Evolutionary conservation across 306 rosid species (phyloP).

Genomic region (Quercus robur): DNA sequence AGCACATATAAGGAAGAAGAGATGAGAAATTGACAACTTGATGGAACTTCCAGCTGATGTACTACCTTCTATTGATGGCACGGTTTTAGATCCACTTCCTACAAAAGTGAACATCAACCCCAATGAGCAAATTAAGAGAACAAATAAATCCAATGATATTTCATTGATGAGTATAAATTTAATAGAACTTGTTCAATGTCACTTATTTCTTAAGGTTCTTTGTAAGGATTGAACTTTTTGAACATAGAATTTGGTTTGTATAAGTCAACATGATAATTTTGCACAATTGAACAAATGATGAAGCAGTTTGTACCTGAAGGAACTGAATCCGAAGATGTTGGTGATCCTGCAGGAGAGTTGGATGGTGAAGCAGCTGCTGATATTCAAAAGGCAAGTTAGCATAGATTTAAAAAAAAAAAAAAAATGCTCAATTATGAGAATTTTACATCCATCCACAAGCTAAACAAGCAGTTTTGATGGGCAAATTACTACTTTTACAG

Average conservation of each 20-base stretch:
- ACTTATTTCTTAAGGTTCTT: no score
- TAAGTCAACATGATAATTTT: neutral
- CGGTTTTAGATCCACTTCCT: constrained; percentile 58
- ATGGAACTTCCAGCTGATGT: constrained; percentile 53
- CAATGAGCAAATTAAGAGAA: neutral
- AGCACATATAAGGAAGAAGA: constrained; percentile 42
- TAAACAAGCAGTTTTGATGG: neutral
- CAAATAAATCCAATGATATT: neutral
- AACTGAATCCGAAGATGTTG: constrained; percentile 54
- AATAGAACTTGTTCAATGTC: neutral
- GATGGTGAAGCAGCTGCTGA: constrained; percentile 63
- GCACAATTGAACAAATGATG: neutral
- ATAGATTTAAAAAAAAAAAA: neutral
- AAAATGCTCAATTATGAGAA: neutral
- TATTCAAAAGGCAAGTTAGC: constrained; percentile 28
- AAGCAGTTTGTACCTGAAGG: constrained; percentile 34
- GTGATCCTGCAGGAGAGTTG: constrained; percentile 59
- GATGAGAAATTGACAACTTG: constrained; percentile 41
- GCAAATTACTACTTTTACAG: neutral
- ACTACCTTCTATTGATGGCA: constrained; percentile 45
- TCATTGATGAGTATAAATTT: no score
- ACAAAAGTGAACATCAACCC: constrained; percentile 21
- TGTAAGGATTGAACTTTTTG: neutral
- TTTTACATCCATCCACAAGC: neutral
- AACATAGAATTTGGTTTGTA: neutral